Evolutionary conservation across 1,284 basidiomycete species (phyloP).

Genomic region (Xerocomus tenax): DNA sequence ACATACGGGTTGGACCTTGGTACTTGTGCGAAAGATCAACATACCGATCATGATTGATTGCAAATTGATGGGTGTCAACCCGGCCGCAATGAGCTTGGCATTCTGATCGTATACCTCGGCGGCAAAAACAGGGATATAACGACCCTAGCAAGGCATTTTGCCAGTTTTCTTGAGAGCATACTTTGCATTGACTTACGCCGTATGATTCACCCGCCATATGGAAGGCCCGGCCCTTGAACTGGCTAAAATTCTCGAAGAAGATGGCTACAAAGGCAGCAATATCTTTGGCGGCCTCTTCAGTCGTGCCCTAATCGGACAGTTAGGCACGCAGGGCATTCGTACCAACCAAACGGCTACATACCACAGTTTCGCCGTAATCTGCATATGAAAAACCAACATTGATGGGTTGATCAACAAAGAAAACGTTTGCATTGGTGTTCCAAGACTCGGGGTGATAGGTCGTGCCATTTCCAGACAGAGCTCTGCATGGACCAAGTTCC

Average conservation of each 20-base stretch:
- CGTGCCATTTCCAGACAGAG: slow-evolving; percentile 32
- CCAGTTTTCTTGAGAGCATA: neutral
- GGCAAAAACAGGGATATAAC: slow-evolving; percentile 80
- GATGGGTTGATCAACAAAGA: slow-evolving; percentile 64
- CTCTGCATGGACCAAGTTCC: slow-evolving; percentile 38
- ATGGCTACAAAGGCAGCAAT: slow-evolving; percentile 56
- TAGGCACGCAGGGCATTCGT: neutral
- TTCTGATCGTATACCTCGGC: slow-evolving; percentile 76
- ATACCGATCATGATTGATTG: slow-evolving; percentile 73
- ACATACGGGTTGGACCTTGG: neutral
- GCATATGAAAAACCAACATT: slow-evolving; percentile 65
- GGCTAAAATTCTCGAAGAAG: slow-evolving; percentile 56
- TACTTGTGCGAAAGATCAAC: slow-evolving; percentile 6
- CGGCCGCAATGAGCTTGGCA: slow-evolving; percentile 45
- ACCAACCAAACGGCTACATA: slow-evolving; percentile 14
- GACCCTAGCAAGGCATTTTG: slow-evolving; percentile 42
- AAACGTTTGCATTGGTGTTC: slow-evolving; percentile 54
- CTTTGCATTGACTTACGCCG: slow-evolving; percentile 32
- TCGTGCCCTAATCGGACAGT: slow-evolving; percentile 31
- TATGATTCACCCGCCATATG: slow-evolving; percentile 61
- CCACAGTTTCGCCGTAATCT: slow-evolving; percentile 51
- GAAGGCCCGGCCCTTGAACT: slow-evolving; percentile 49
- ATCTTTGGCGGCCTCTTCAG: slow-evolving; percentile 58
- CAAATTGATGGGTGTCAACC: slow-evolving; percentile 68
- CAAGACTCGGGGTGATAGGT: slow-evolving; percentile 51